Evolutionary conservation across 2,329 filamentous ascomycete species (phyloP), one percentile per base, ranked within the genome.

Genomic region (Xylaria sp.): DNA sequence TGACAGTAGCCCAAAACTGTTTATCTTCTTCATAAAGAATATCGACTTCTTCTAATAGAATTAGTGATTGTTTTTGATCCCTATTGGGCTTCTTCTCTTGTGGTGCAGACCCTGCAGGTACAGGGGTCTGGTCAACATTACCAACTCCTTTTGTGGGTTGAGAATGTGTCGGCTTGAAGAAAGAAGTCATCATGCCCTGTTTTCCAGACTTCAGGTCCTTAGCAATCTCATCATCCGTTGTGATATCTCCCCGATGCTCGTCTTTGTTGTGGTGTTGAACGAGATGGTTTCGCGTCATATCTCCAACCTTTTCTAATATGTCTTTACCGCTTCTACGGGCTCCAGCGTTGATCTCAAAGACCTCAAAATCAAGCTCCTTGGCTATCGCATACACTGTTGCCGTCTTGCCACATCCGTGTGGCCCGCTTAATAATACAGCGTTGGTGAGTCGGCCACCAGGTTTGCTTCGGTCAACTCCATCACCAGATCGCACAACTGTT

Each of bases 241-340:
- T 76, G 23, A 77, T 75, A 12, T 79, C 76, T 18, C 76, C 73
- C 9, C 69, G 69, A 0, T 66, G 69, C 44, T 79, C 78, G 3
- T 76, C 72, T 13, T 76, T 70, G n/a, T 81, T 82, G 66, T 84
- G 83, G 58, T 82, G 84, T 63, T 85, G 84, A 23, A 99, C 95
- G 1, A 97, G 86, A 79, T 99, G 96, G 75, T 99, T 98, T 69
- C 91, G 91, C 3, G 94, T 96, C 95, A 99, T 98, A 80, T 99
- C 94, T 48, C 96, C 97, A 53, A 99, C 93, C 74, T 88, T 93
- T 75, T 99, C 96, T 40, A 97, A 79, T 57, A 99, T 90, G 75
- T 99, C 96, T 78, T 91, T 96, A 37, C 94, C 95, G 76, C 89
- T 97, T 70, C 96, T 87, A 60, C 94, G 90, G 73, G 89, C 93